phyloP scores from a whole-genome alignment of 805 yeast genomes.

The Komagataella pastoris region DNA sequence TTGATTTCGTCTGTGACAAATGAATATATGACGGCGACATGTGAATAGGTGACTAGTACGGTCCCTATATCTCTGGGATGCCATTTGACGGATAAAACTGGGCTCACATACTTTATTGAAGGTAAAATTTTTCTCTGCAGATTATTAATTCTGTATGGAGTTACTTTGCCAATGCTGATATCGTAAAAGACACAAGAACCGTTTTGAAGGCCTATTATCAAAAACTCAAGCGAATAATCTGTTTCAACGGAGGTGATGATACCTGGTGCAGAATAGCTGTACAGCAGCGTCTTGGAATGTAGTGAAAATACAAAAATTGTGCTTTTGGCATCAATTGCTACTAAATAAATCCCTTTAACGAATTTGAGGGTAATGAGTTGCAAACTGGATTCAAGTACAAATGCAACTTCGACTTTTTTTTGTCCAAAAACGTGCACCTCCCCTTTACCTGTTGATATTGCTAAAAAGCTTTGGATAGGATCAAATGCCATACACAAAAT shows the following conservation, averaged over 20 bases:
- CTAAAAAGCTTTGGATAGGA: constrained; percentile 78
- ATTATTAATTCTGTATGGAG: constrained; percentile 58
- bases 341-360: constrained; percentile 71
- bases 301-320: constrained; percentile 60
- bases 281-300: constrained; percentile 44
- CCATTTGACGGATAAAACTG: constrained; percentile 57
- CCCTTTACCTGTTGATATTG: constrained; percentile 61
- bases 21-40: constrained; percentile 57
- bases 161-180: constrained; percentile 59
- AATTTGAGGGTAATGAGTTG: constrained; percentile 47
- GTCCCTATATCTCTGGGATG: constrained; percentile 87
- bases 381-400: constrained; percentile 35
- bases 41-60: constrained; percentile 58
- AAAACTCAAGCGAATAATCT: constrained; percentile 86
- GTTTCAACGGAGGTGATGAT: constrained; percentile 55
- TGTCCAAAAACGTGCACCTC: constrained; percentile 76
- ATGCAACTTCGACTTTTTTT: constrained; percentile 58
- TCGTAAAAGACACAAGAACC: constrained; percentile 68
- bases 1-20: constrained; percentile 47
- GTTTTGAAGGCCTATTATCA: constrained; percentile 64
- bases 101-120: constrained; percentile 26
- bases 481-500: constrained; percentile 66
- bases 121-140: constrained; percentile 55
- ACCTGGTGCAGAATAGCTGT: constrained; percentile 49
- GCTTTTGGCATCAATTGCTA: constrained; percentile 52